Conservation (phyloP, 2,329 filamentous ascomycete genomes). For the Colletotrichum agaves region DNA sequence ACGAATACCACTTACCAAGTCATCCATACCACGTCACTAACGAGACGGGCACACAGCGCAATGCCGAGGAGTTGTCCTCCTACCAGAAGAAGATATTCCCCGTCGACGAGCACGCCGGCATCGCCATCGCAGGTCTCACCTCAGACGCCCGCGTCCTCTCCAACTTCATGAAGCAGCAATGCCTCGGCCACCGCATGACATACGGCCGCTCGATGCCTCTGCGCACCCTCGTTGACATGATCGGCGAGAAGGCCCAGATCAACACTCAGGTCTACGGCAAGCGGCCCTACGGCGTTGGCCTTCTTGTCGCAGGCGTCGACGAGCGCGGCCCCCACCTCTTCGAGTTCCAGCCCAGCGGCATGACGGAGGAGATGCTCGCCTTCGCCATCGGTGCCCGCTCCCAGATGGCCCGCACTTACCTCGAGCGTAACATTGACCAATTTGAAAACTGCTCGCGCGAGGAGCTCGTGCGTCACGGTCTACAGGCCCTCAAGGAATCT, state of each 20-base stretch:
- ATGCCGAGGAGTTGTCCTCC: constrained; percentile 98
- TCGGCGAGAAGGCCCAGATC: constrained; percentile 95
- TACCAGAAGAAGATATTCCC: constrained; percentile 99
- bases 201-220: constrained; percentile 95
- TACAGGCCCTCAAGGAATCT: constrained; percentile 93
- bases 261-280: constrained; percentile 99
- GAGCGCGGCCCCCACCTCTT: constrained; percentile 95
- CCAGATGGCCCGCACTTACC: constrained; percentile 97
- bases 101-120: constrained; percentile 93
- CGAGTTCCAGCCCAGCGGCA: constrained; percentile 95
- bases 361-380: constrained; percentile 97
- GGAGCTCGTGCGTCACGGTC: constrained; percentile 89
- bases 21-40: neutral
- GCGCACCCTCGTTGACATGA: constrained; percentile 88
- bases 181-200: constrained; percentile 92
- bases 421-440: constrained; percentile 89
- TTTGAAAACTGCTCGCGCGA: constrained; percentile 83
- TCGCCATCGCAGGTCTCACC: constrained; percentile 95
- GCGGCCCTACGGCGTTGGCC: constrained; percentile 93
- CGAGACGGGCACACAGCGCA: constrained; percentile 70
- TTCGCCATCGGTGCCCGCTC: constrained; percentile 95
- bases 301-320: constrained; percentile 93
- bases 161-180: constrained; percentile 99
- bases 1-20: constrained; percentile 39
- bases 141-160: constrained; percentile 98